A percentile compares a stretch with the other conserved stretches of the same genome.
Conservation (phyloP, 768 basidiomycete species). For the Auricularia sp. region DNA sequence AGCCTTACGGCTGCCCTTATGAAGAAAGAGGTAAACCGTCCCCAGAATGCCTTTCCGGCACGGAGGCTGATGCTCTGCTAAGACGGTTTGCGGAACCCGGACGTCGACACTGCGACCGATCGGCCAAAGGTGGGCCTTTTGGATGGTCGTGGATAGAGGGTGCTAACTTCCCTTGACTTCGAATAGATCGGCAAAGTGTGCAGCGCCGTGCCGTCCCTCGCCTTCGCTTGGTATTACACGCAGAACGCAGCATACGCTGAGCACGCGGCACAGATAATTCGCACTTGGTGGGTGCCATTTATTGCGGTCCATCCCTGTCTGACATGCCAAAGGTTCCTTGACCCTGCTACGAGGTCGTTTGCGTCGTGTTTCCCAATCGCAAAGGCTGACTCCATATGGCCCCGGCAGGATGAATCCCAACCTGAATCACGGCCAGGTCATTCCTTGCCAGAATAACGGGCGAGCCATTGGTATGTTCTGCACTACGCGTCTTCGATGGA, state of each 20-base stretch:
- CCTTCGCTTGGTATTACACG: background rate
- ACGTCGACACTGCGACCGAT: background rate
- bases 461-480: background rate
- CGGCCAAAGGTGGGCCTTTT: background rate
- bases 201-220: background rate
- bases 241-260: background rate
- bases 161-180: background rate
- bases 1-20: conserved; percentile 1
- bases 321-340: too few relatives aligned
- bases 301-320: too few relatives aligned
- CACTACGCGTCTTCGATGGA: background rate
- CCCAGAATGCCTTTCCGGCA: background rate
- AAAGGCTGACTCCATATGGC: background rate
- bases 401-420: background rate
- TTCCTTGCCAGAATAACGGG: background rate
- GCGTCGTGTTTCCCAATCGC: too few relatives aligned
- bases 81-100: background rate
- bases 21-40: background rate
- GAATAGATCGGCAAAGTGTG: background rate
- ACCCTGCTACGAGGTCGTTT: too few relatives aligned
- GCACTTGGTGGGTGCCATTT: background rate
- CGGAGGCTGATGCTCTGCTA: background rate
- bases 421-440: background rate
- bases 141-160: background rate
- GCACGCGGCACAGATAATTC: background rate